These are phyloP conservation scores for Annulohypoxylon nitens DNA, from an alignment of 495 filamentous ascomycete species.

Conservation along the genomic window DNA sequence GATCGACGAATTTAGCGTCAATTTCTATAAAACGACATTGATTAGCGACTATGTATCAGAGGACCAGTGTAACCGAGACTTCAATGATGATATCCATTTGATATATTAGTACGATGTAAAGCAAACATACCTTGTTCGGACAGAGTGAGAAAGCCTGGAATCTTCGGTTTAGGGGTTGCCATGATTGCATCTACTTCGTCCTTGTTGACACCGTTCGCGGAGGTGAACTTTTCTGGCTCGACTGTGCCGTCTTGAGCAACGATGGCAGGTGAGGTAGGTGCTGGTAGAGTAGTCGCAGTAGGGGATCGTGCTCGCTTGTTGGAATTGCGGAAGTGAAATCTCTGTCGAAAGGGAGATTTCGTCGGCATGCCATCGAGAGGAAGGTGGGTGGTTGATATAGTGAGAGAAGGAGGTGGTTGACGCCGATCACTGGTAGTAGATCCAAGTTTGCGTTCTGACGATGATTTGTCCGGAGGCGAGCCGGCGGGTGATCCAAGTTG, in stretches of 20 bases:
- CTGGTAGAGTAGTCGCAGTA: conserved; percentile 49
- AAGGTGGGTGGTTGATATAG: conserved; percentile 35
- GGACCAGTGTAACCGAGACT: conserved; percentile 2
- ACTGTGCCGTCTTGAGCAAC: conserved; percentile 38
- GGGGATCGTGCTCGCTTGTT: conserved; percentile 60
- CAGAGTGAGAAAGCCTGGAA: conserved; percentile 61
- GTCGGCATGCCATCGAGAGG: conserved; percentile 15
- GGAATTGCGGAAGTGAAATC: conserved; percentile 40
- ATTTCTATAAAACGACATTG: conserved; percentile 55
- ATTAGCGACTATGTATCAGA: conserved; percentile 28
- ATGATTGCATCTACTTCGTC: conserved; percentile 23
- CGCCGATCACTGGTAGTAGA: neutral
- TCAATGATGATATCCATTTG: neutral
- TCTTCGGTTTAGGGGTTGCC: conserved; percentile 45
- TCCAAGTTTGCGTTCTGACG: conserved; percentile 24
- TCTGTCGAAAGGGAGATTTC: conserved; percentile 47
- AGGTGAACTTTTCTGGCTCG: conserved; percentile 48
- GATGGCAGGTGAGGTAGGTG: conserved; percentile 46
- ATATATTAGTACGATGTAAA: neutral
- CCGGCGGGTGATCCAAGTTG: conserved; percentile 17
- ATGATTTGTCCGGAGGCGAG: conserved; percentile 37
- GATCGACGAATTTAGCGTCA: conserved; percentile 68
- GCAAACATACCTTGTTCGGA: conserved; percentile 49
- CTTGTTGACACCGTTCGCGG: conserved; percentile 44
- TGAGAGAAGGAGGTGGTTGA: conserved; percentile 39